Evolutionary conservation across 1,284 basidiomycete species (phyloP).

Genomic region (Papiliotrema laurentii): DNA sequence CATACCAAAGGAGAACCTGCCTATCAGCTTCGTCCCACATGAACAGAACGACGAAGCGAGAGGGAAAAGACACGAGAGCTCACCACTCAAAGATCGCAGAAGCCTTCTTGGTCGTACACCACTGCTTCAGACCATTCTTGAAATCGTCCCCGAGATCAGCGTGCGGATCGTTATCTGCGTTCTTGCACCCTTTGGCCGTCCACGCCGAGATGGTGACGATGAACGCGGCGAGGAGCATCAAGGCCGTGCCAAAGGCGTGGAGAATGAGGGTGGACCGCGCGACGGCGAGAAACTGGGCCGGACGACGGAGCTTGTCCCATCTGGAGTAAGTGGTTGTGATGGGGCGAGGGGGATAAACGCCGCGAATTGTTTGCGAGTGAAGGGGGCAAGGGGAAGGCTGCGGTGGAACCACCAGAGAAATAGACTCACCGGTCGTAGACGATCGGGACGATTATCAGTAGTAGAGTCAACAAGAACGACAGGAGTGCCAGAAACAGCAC

Average conservation of each 20-base stretch:
- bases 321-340: too few relatives aligned
- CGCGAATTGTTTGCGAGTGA: too few relatives aligned
- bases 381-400: neutral
- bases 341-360: too few relatives aligned
- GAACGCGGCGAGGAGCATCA: constrained; percentile 69
- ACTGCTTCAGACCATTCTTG: constrained; percentile 62
- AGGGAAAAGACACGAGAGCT: constrained; percentile 39
- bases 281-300: constrained; percentile 74
- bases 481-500: constrained; percentile 74
- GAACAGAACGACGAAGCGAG: neutral
- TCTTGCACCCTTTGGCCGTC: constrained; percentile 64
- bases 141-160: constrained; percentile 65
- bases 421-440: constrained; percentile 66
- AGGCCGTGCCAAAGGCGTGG: constrained; percentile 59
- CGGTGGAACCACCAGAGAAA: neutral
- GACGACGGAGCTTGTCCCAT: constrained; percentile 64
- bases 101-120: constrained; percentile 87
- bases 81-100: constrained; percentile 78
- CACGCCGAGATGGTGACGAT: constrained; percentile 40
- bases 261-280: constrained; percentile 75
- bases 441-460: constrained; percentile 71
- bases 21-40: constrained; percentile 54
- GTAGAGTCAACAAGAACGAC: constrained; percentile 64
- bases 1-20: constrained; percentile 55
- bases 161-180: constrained; percentile 67